Evolutionary conservation across 1,139 yeast species (phyloP), one percentile per base, ranked within the genome.

Genomic region (Pichia sp.): DNA sequence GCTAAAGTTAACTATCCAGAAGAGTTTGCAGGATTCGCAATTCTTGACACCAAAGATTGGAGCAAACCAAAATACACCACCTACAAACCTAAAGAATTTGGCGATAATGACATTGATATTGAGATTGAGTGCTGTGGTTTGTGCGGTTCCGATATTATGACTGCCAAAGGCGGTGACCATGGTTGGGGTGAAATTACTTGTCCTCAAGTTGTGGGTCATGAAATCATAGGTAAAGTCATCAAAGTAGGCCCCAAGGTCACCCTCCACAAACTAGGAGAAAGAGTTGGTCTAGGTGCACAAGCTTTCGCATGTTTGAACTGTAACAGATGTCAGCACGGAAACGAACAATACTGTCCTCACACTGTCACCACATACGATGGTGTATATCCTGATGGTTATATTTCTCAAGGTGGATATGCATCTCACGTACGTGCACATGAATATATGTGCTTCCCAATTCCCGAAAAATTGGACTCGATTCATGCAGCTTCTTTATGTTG

Each of bases 401-500:
- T 61, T 66, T 77, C 73, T 39, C 80, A 80, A 61, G 87, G 88
- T 62, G 87, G 87, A 12, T 82, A 80, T 65, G 74, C 87, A 8
- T 75, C 82, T 39, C 81, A 80, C 65, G 71, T 80, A 42, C 74
- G 82, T 58, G 84, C 79, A 36, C 71, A 76, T 60, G 81, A 79
- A 60, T 70, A 73, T 52, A 75, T 77, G 62, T 78, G 73, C 16
- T 77, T 81, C 67, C 73, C 75, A 25, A 75, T 83, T 54, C 87
- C 88, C 19, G 83, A 80, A 9, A 69, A 59, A 36, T 64, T 82
- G 57, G 69, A 71, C 41, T 67, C 77, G 16, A 68, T 69, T 46
- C 66, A 69, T 49, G 87, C 83, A 43, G 86, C 85, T 23, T 85
- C 87, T 7, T 70, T 83, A 61, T 71, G 83, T 72, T 83, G 87